phyloP scores from a whole-genome alignment of 225 moss, liverwort and hornwort species.

The Polytrichum commune region DNA sequence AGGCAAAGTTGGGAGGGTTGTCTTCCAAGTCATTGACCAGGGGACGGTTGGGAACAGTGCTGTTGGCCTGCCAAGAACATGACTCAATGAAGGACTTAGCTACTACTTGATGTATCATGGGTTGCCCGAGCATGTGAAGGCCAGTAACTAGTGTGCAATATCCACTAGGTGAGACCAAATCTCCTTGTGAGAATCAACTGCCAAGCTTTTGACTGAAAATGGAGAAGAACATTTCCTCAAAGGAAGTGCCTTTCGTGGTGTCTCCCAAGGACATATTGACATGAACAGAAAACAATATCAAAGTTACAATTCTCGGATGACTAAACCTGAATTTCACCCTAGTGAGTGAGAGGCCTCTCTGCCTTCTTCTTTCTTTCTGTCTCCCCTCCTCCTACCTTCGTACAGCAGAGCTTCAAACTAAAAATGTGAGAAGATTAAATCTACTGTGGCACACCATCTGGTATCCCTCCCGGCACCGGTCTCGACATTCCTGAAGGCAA shows the following conservation, averaged over 20 bases:
- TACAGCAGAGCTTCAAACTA: slow-evolving; percentile 24
- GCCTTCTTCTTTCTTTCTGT: too few relatives aligned
- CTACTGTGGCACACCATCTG: slow-evolving; percentile 46
- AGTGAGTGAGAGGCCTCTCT: not conserved
- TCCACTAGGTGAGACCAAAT: too few relatives aligned
- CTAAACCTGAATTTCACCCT: slow-evolving; percentile 24
- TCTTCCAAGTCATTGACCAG: slow-evolving; percentile 5
- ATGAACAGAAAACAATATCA: slow-evolving; percentile 14
- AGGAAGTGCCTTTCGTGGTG: slow-evolving; percentile 8
- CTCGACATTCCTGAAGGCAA: slow-evolving; percentile 35
- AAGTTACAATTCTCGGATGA: slow-evolving; percentile 20
- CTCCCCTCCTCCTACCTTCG: not conserved
- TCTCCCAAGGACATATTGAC: slow-evolving; percentile 13
- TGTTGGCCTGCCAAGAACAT: slow-evolving; percentile 30
- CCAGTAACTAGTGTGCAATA: slow-evolving; percentile 1
- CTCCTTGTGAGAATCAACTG: too few relatives aligned
- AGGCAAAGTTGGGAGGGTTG: slow-evolving; percentile 19
- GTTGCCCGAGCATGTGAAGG: slow-evolving; percentile 29
- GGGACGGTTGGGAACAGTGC: slow-evolving; percentile 6
- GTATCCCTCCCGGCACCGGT: slow-evolving; percentile 34
- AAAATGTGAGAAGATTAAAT: slow-evolving; percentile 18
- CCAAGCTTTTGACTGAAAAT: too few relatives aligned
- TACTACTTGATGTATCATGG: slow-evolving; percentile 24
- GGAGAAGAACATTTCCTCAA: slow-evolving; percentile 7
- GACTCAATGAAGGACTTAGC: slow-evolving; percentile 13